These are phyloP conservation scores for Hypoxylon sp. DNA, from an alignment of 2,329 filamentous ascomycete genomes.

Conservation along the genomic window DNA sequence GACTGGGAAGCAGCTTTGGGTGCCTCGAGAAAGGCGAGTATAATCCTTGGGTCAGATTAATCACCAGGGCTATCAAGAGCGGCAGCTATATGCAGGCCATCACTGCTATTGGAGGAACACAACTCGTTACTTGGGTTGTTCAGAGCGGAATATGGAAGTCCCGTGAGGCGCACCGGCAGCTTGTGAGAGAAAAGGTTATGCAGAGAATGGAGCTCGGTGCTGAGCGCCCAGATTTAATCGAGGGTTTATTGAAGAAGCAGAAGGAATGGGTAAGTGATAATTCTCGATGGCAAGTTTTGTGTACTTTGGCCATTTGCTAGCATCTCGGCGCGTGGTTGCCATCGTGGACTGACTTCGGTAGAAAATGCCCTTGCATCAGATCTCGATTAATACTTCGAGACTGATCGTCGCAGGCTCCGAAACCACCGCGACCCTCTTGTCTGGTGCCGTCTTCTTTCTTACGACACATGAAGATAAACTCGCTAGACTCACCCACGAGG, in stretches of 20 bases:
- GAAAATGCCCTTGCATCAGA: slow-evolving; percentile 1
- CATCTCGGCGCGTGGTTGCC: slow-evolving; percentile 7
- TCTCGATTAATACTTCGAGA: slow-evolving; percentile 45
- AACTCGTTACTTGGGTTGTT: slow-evolving; percentile 25
- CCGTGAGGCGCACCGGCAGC: slow-evolving; percentile 26
- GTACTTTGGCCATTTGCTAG: slow-evolving; percentile 25
- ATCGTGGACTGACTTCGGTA: background rate
- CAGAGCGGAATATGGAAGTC: slow-evolving; percentile 30
- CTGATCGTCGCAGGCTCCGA: slow-evolving; percentile 63
- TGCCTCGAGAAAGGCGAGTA: slow-evolving; percentile 3
- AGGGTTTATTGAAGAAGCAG: slow-evolving; percentile 27
- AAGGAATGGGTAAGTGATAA: slow-evolving; percentile 4
- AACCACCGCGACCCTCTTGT: slow-evolving; percentile 62
- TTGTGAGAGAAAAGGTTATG: slow-evolving; percentile 28
- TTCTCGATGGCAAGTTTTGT: background rate
- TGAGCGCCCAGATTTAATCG: slow-evolving; percentile 42
- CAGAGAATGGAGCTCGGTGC: slow-evolving; percentile 41
- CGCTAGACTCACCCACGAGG: slow-evolving; percentile 58
- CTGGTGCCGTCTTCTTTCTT: slow-evolving; percentile 57
- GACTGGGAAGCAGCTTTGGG: slow-evolving; percentile 21
- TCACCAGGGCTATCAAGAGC: slow-evolving; percentile 4
- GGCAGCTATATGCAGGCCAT: slow-evolving; percentile 1
- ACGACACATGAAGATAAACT: slow-evolving; percentile 56
- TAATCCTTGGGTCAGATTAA: slow-evolving; percentile 7
- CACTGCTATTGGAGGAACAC: slow-evolving; percentile 41